Evolutionary conservation across 2,329 filamentous ascomycete species (phyloP).

Genomic region (Aspergillus neotritici): DNA sequence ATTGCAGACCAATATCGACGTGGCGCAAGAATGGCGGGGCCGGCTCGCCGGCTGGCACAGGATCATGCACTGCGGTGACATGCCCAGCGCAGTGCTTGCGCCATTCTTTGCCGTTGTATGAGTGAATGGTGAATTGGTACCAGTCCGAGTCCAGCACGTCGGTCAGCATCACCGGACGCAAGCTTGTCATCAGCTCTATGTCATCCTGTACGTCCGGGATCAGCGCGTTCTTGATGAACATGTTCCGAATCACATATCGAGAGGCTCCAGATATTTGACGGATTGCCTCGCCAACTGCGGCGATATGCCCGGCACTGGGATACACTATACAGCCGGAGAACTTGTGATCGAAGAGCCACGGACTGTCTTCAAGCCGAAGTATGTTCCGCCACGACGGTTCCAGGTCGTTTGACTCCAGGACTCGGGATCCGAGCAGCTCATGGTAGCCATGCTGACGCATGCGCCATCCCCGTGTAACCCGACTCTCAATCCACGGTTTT

Average conservation of each 20-base stretch:
- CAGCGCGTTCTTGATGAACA: constrained; percentile 6
- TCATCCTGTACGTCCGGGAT: constrained; percentile 10
- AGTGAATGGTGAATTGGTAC: constrained; percentile 25
- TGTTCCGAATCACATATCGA: background rate
- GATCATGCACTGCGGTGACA: too few species aligned
- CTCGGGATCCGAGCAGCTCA: constrained; percentile 23
- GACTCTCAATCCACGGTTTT: constrained; percentile 14
- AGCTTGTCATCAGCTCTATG: constrained; percentile 16
- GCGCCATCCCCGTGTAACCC: constrained; percentile 16
- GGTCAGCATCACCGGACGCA: constrained; percentile 12
- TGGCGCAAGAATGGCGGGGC: too few species aligned
- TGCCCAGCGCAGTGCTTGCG: constrained; percentile 23
- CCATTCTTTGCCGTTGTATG: constrained; percentile 16
- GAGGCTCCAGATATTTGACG: constrained; percentile 7
- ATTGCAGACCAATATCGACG: too few species aligned
- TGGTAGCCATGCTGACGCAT: constrained; percentile 13
- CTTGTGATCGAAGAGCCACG: constrained; percentile 27
- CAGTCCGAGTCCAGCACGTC: constrained; percentile 15
- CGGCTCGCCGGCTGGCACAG: too few species aligned
- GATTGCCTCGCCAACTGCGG: constrained; percentile 41
- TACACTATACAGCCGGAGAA: constrained; percentile 38
- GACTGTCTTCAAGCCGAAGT: background rate
- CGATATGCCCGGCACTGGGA: constrained; percentile 41
- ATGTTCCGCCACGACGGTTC: constrained; percentile 41
- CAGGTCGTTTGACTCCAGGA: constrained; percentile 23